Percentiles rank a stretch among this genome's conserved stretches.
Evolutionary conservation across 176 grass and related monocot species (phyloP).

Genomic region (Juncus inflexus): DNA sequence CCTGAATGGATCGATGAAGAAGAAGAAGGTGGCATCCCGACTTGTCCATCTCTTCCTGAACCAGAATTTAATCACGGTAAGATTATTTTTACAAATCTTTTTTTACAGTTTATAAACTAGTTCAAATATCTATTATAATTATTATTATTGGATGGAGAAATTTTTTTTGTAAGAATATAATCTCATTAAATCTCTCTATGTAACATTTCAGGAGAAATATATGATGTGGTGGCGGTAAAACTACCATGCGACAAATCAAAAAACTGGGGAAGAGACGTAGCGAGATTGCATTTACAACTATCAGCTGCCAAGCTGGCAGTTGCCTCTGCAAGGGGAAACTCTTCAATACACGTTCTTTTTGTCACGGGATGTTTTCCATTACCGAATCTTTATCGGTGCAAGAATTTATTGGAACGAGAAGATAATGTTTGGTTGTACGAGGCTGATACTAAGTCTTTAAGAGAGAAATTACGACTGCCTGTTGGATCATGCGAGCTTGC

Average conservation of each 20-base stretch:
- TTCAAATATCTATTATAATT: neutral
- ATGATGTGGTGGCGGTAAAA: constrained; percentile 67
- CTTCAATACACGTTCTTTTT: constrained; percentile 30
- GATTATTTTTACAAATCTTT: neutral
- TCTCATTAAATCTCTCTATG: neutral
- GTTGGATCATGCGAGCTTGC: constrained; percentile 62
- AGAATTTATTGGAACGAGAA: constrained; percentile 36
- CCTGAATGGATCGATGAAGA: constrained; percentile 70
- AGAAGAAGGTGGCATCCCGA: constrained; percentile 21
- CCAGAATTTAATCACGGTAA: constrained; percentile 21
- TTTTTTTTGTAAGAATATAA: neutral
- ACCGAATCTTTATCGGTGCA: constrained; percentile 64
- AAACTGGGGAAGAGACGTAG: constrained; percentile 57
- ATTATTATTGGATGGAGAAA: neutral
- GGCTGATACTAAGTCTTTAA: constrained; percentile 28
- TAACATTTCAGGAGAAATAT: constrained; percentile 17
- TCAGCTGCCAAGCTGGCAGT: constrained; percentile 54
- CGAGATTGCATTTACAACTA: constrained; percentile 68
- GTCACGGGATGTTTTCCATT: constrained; percentile 44
- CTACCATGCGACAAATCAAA: constrained; percentile 37
- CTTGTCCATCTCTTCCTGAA: constrained; percentile 51
- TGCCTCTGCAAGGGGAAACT: neutral
- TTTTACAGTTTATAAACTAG: neutral
- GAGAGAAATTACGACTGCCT: constrained; percentile 38
- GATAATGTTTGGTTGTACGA: constrained; percentile 55